Percentiles rank a stretch among this genome's conserved stretches.
These are phyloP conservation scores for Lachnellula subtilissima DNA, from an alignment of 2,329 filamentous ascomycete species.

Conservation along the genomic window DNA sequence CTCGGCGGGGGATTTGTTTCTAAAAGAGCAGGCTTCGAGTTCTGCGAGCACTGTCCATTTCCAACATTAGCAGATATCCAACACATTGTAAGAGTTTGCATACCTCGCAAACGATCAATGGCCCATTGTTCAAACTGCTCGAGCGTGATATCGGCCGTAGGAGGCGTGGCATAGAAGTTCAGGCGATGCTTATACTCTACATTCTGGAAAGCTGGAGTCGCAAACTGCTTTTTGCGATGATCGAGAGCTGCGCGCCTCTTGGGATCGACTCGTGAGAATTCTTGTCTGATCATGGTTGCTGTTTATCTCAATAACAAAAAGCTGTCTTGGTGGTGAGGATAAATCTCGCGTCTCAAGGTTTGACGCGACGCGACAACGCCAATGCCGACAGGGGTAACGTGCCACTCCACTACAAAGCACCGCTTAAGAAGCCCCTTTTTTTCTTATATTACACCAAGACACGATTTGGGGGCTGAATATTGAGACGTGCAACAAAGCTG, in stretches of 20 bases:
- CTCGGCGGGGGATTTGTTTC: constrained; percentile 80
- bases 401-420: background rate
- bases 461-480: constrained; percentile 15
- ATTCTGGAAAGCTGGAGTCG: constrained; percentile 68
- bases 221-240: constrained; percentile 82
- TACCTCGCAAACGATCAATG: constrained; percentile 82
- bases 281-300: constrained; percentile 31
- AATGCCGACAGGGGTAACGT: background rate
- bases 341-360: too few relatives aligned
- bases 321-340: background rate
- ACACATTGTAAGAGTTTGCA: constrained; percentile 17
- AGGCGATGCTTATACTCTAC: constrained; percentile 78
- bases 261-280: constrained; percentile 34
- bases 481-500: constrained; percentile 19
- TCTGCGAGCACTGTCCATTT: constrained; percentile 65
- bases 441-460: too few relatives aligned
- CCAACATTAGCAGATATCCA: constrained; percentile 28
- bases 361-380: too few relatives aligned
- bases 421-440: background rate
- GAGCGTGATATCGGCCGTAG: constrained; percentile 88
- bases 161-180: constrained; percentile 86
- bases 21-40: constrained; percentile 90
- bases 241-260: constrained; percentile 77
- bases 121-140: constrained; percentile 99
- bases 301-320: background rate